Evolutionary conservation across 2,329 filamentous ascomycete species (phyloP).

Genomic region (Aureobasidium leucospermi): DNA sequence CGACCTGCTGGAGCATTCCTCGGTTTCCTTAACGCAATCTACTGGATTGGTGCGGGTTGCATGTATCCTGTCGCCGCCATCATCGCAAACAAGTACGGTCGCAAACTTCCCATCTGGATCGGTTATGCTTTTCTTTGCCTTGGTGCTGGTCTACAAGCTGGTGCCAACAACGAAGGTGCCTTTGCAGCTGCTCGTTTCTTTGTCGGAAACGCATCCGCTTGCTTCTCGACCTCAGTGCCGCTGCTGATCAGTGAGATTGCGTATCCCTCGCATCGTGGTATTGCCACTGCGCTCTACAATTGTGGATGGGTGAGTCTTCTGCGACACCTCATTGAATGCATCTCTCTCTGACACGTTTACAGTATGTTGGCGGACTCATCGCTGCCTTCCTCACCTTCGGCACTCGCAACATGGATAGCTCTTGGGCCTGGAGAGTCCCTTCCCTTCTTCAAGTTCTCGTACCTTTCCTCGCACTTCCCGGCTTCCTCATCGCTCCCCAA

Average conservation of each 20-base stretch:
- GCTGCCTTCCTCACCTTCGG: conserved; percentile 21
- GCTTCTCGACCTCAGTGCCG: conserved; percentile 28
- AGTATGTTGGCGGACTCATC: conserved; percentile 19
- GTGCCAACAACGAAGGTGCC: conserved; percentile 20
- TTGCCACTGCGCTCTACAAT: conserved; percentile 30
- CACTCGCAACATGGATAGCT: conserved; percentile 17
- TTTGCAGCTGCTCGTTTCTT: conserved; percentile 33
- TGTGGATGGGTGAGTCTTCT: background rate
- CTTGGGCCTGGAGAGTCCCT: conserved; percentile 24
- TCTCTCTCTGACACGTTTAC: background rate
- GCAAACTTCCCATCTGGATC: conserved; percentile 27
- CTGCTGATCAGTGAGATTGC: conserved; percentile 40
- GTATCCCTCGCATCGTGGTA: conserved; percentile 34
- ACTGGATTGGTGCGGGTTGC: background rate
- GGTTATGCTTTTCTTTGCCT: conserved; percentile 24
- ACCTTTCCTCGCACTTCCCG: conserved; percentile 19
- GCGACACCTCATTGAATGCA: too few relatives aligned
- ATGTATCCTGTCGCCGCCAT: conserved; percentile 22
- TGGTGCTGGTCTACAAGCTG: conserved; percentile 20
- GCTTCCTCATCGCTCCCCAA: conserved; percentile 18
- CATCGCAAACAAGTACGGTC: conserved; percentile 30
- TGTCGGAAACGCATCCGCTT: conserved; percentile 29
- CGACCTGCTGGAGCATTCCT: conserved; percentile 31
- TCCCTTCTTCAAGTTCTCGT: conserved; percentile 21
- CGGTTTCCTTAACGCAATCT: conserved; percentile 30